These are phyloP conservation scores for Aspergillus conjunctus DNA, from an alignment of 495 filamentous ascomycete genomes.

Conservation along the genomic window DNA sequence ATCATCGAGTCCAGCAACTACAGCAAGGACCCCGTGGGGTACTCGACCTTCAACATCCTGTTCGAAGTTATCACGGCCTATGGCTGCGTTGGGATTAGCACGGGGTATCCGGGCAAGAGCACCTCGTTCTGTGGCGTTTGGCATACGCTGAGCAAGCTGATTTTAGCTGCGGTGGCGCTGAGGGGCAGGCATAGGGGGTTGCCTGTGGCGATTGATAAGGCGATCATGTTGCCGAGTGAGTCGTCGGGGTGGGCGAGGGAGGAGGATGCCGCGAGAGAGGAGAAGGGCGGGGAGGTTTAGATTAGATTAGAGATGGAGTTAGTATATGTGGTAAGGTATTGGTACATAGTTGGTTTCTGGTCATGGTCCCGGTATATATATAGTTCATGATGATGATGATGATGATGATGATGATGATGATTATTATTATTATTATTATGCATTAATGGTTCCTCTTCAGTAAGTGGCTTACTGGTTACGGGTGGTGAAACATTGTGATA, in stretches of 20 bases:
- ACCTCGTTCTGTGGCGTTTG: constrained; percentile 76
- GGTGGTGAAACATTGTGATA: no score
- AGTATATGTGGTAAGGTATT: neutral
- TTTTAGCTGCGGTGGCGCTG: constrained; percentile 77
- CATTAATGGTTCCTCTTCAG: no score
- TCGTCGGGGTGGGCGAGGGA: constrained; percentile 58
- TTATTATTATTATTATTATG: no score
- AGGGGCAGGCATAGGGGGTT: constrained; percentile 77
- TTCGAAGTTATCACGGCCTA: constrained; percentile 86
- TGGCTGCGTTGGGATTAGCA: constrained; percentile 80
- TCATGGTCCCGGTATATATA: no score
- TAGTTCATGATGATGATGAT: no score
- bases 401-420: no score
- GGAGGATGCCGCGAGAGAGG: constrained; percentile 53
- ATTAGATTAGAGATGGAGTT: neutral
- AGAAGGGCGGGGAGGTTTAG: neutral
- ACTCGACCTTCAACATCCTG: constrained; percentile 79
- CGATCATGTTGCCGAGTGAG: constrained; percentile 70
- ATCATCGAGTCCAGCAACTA: constrained; percentile 73
- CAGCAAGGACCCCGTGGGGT: constrained; percentile 64
- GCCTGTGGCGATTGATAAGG: constrained; percentile 79
- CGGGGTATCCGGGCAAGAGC: constrained; percentile 66
- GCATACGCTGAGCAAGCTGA: constrained; percentile 71
- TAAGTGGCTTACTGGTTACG: no score
- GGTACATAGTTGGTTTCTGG: no score